Evolutionary conservation across 805 yeast species (phyloP), one percentile per base, ranked within the genome.

Genomic region (Candida ortonii): DNA sequence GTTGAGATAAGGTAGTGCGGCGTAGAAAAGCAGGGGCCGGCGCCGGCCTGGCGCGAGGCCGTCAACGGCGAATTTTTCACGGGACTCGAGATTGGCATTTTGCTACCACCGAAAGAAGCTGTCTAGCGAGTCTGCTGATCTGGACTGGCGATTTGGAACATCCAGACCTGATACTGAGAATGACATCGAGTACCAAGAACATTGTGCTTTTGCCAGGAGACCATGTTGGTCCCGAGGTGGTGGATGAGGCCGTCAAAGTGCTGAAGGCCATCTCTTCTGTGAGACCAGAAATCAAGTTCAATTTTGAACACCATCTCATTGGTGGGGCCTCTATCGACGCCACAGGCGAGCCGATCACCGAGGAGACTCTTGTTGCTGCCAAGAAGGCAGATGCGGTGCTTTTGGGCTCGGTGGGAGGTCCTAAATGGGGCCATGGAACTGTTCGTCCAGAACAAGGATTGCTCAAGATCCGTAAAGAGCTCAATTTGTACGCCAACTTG

Each of bases 271-370:
- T 90, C 49, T 76, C 77, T 49, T 71, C 69, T 41, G 78, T 60
- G 27, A 69, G 71, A 30, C 73, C 80, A 26, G 57, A 53, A 11
- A 66, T 83, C 53, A 65, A 78, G 55, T 89, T 93, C 57, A 76
- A 83, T 34, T 86, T 87, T 60, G 71, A 83, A 53, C 65, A 83
- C 44, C 96, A 89, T 56, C 71, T 90, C 53, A 90, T 93, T 51
- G 98, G 98, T 46, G 98, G 98, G 54, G 97, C 97, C 33, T 95
- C 97, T 29, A 90, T 93, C 55, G 98, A 93, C 60, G 96, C 96
- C 38, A 82, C 94, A 28, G 98, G 98, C 34, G 80, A 61, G 33
- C 97, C 98, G 39, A 70, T 93, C 46, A 84, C 96, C 11, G 95
- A 84, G 41, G 90, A 72, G 38, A 74, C 96, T 3, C 70, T 93